Conservation (phyloP, 2,329 filamentous ascomycete genomes). For the Penicillium sp. region DNA sequence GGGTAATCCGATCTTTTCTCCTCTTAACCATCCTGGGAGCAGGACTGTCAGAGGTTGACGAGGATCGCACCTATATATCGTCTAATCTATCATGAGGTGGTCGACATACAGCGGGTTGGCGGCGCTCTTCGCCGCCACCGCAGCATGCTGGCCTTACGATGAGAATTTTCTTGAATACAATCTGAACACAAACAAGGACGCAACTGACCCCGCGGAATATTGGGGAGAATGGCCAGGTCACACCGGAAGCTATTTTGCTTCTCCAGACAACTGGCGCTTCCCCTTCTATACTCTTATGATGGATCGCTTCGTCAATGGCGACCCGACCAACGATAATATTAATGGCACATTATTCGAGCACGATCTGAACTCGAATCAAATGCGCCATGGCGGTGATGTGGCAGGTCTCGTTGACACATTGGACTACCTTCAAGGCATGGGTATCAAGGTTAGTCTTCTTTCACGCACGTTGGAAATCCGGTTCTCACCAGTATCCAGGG, state of each 20-base stretch:
- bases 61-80: not conserved
- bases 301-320: conserved; percentile 63
- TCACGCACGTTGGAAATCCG: not conserved
- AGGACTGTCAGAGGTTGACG: not conserved
- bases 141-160: conserved; percentile 47
- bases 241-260: conserved; percentile 44
- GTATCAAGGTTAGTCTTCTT: conserved; percentile 51
- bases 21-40: not conserved
- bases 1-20: not conserved
- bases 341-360: conserved; percentile 62
- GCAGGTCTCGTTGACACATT: conserved; percentile 58
- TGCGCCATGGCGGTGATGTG: conserved; percentile 63
- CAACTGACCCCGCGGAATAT: conserved; percentile 57
- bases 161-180: conserved; percentile 55
- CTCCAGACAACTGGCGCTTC: conserved; percentile 62
- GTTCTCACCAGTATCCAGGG: conserved; percentile 38
- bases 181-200: conserved; percentile 58
- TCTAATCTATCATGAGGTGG: conserved; percentile 28
- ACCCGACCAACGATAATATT: conserved; percentile 61
- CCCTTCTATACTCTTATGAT: conserved; percentile 65
- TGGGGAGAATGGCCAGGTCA: conserved; percentile 54
- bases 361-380: conserved; percentile 59
- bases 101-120: conserved; percentile 27
- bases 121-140: conserved; percentile 30
- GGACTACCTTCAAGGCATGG: conserved; percentile 64